Conservation (phyloP, 805 yeast genomes). For the Soucietia sequanensis region DNA sequence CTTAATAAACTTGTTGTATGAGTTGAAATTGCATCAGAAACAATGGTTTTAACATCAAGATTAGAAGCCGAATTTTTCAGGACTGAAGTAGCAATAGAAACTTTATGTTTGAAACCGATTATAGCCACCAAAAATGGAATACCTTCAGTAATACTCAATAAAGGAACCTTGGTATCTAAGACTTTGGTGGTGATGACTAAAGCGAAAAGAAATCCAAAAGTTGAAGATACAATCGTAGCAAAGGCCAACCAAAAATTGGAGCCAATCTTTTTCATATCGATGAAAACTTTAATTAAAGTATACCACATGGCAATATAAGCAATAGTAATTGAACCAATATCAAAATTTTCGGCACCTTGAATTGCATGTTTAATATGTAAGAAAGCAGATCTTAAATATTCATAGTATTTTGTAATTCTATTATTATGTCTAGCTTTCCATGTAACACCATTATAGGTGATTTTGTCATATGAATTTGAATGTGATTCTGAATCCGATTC, state of each 20-base stretch:
- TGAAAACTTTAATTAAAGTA: constrained; percentile 70
- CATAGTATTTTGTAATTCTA: constrained; percentile 55
- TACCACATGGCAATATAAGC: constrained; percentile 90
- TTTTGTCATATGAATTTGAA: constrained; percentile 21
- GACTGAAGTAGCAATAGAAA: constrained; percentile 64
- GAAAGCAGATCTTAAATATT: constrained; percentile 43
- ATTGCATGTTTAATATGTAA: constrained; percentile 45
- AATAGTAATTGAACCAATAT: constrained; percentile 69
- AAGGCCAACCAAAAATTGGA: constrained; percentile 86
- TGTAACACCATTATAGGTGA: constrained; percentile 42
- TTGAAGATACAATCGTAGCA: constrained; percentile 73
- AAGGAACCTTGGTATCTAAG: constrained; percentile 61
- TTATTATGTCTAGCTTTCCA: constrained; percentile 65
- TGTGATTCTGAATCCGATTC: constrained; percentile 19
- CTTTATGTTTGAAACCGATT: constrained; percentile 87
- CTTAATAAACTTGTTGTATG: constrained; percentile 57
- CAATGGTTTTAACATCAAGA: constrained; percentile 42
- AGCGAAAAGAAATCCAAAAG: constrained; percentile 82
- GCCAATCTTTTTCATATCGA: constrained; percentile 74
- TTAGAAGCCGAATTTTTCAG: constrained; percentile 38
- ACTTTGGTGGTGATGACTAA: constrained; percentile 55
- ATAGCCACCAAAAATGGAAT: constrained; percentile 90
- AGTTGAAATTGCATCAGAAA: constrained; percentile 40
- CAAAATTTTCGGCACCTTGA: constrained; percentile 79
- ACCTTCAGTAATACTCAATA: constrained; percentile 81